Evolutionary conservation across 352 stramenopile genomes (phyloP).

Genomic region (Globisporangium megalacanthum): DNA sequence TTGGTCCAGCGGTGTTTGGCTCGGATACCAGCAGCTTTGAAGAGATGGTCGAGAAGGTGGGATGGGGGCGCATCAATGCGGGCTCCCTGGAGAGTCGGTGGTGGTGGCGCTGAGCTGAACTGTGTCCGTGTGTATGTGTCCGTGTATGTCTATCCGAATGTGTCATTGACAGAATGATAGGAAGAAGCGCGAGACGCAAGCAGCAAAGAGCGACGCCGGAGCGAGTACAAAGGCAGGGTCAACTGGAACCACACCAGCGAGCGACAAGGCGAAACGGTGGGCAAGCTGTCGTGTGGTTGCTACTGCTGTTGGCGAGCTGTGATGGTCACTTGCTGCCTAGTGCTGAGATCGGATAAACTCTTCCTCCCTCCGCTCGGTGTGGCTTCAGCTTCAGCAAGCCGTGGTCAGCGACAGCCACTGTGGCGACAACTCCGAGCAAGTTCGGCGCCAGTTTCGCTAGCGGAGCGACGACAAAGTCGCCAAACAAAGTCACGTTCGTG

Average conservation of each 20-base stretch:
- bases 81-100: neutral
- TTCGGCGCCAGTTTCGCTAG: neutral
- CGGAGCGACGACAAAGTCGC: neutral
- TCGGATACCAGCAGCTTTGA: conserved; percentile 52
- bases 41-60: conserved; percentile 80
- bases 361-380: neutral
- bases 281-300: neutral
- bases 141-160: conserved; percentile 8
- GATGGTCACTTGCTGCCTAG: too few species aligned
- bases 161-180: conserved; percentile 29
- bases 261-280: conserved; percentile 8
- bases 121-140: neutral
- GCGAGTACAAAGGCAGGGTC: conserved; percentile 5
- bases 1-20: conserved; percentile 58
- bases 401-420: neutral
- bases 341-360: neutral
- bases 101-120: neutral
- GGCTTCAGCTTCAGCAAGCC: too few species aligned
- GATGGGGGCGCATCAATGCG: too few species aligned
- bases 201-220: conserved; percentile 20
- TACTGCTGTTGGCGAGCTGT: too few species aligned
- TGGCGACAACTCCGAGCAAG: conserved; percentile 1
- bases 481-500: conserved; percentile 11
- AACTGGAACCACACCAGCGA: neutral
- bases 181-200: conserved; percentile 27